Evolutionary conservation across 495 filamentous ascomycete genomes (phyloP), one percentile per base, ranked within the genome.

Genomic region (Hyphodiscus hymeniophilus): DNA sequence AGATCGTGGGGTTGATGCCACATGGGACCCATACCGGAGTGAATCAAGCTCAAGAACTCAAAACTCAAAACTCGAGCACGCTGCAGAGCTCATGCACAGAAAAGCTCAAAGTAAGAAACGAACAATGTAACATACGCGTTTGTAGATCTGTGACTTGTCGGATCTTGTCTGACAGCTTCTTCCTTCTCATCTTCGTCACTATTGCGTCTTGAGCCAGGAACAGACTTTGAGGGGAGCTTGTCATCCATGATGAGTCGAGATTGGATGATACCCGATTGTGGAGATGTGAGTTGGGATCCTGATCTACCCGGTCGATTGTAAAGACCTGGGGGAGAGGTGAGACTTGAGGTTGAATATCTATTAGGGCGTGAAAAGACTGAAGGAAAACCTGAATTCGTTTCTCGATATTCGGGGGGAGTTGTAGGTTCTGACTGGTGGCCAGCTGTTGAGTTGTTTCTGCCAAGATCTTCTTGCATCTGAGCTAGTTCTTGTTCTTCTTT

Each of bases 391-490:
- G 75, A 73, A 43, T 58, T 64, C 15, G 70, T 65, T 54, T 95
- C 88, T 51, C 79, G 83, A 61, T 89, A 87, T 62, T 97, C 92
- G 16, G 92, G 92, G n/a, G 92, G 92, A 15, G 94, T 98, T 11
- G 92, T 95, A 7, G 91, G 91, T 66, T 97, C 90, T 43, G 89
- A 91, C 63, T 87, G 81, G 47, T 87, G 83, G 30, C 86, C 86
- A 50, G 75, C 66, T 38, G 26, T 55, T 38, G 47, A 55, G 24
- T 74, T 59, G 66, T 76, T 67, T 63, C 76, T 64, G 55, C 79
- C 67, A 52, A 96, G 67, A 45, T 89, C 84, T 55, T 85, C 80
- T 48, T 84, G 81, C 63, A 96, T 82, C 63, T 82, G 77, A 22
- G 80, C 79, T 60, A 95, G 82, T 57, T 95, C 87, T 41, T 79